Base-by-base conservation (phyloP, 78 protist species). In the Dictyostelium intermedium region DNA sequence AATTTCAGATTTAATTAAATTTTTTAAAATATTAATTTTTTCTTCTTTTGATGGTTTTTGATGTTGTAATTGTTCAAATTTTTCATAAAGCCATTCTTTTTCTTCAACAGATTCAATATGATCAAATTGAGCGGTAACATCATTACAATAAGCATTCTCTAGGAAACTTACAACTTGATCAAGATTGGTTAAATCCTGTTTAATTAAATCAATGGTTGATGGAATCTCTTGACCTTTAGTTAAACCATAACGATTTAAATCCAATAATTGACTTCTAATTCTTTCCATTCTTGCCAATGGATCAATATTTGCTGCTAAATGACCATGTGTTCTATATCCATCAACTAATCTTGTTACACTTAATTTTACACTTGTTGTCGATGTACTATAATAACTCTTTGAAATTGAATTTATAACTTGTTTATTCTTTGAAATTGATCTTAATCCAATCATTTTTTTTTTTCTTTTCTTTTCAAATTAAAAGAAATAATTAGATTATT, bases 261-360 rank as follows among this genome's bases (percentile, higher is more conserved):
- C 25, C 9, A 80, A 35, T 18, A 69, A 47, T 80, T 80, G 32
- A 16, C 86, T 66, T 66, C 72, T 45, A 78, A 76, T 23, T 43
- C 94, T 37, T 56, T 89, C 94, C 56, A 89, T 45, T 66, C 94
- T 78, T 32, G 82, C 86, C 11, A 92, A 72, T 60, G 96, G 96
- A 84, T 92, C 96, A 27, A 92, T 69, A 23, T 76, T 82, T 16
- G 96, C 96, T 50, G 80, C 74, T 25, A 92, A 73, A 61, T 92
- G 92, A 81, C 96, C 96, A 74, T 92, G 81, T 10, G 27, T 2
- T 69, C 96, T 74, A 43, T 78, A 92, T 25, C 96, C 96, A 72
- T 84, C 73, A 18, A 92, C 63, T 39, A 92, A 80, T 78, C 60
- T 82, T n/a, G 82, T 39, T 23, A 77, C 60, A 77, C 45, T 77